These are phyloP conservation scores for Spizellomyces sp. DNA, from an alignment of 192 early-diverging fungal species.

Conservation along the genomic window DNA sequence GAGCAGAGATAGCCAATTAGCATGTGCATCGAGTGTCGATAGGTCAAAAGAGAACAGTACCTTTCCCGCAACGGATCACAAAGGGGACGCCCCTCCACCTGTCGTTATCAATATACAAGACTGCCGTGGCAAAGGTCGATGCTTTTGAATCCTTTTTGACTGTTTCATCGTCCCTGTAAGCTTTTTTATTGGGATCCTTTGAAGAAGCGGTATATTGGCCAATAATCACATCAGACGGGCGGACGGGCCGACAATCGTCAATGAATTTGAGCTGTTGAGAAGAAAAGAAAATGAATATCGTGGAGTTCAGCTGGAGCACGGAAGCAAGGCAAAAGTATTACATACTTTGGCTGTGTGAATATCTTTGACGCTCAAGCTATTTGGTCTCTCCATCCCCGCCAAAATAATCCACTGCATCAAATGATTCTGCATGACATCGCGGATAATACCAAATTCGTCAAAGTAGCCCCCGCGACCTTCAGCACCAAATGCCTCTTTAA, in stretches of 20 bases:
- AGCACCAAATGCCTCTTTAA: conserved; percentile 90
- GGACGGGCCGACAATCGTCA: conserved; percentile 40
- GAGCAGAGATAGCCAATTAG: neutral
- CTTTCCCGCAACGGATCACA: conserved; percentile 79
- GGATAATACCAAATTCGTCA: conserved; percentile 92
- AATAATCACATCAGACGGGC: conserved; percentile 23
- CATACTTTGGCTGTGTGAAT: conserved; percentile 81
- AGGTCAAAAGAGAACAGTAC: conserved; percentile 1
- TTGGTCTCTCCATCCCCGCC: conserved; percentile 83
- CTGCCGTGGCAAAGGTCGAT: conserved; percentile 32
- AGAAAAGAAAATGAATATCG: neutral
- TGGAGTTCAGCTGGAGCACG: neutral
- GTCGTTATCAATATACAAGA: conserved; percentile 42
- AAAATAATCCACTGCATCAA: conserved; percentile 81
- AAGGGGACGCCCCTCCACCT: conserved; percentile 59
- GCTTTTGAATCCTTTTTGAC: conserved; percentile 39
- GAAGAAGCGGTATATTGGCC: conserved; percentile 33
- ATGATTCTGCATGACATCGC: conserved; percentile 71
- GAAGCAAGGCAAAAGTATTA: neutral
- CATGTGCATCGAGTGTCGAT: neutral
- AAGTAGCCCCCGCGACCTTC: conserved; percentile 93
- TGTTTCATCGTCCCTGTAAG: conserved; percentile 39
- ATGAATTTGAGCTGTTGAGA: conserved; percentile 43
- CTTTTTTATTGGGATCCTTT: conserved; percentile 32
- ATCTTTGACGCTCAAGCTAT: conserved; percentile 72